Evolutionary conservation across 805 yeast species (phyloP).

Genomic region (Suhomyces vadensis): DNA sequence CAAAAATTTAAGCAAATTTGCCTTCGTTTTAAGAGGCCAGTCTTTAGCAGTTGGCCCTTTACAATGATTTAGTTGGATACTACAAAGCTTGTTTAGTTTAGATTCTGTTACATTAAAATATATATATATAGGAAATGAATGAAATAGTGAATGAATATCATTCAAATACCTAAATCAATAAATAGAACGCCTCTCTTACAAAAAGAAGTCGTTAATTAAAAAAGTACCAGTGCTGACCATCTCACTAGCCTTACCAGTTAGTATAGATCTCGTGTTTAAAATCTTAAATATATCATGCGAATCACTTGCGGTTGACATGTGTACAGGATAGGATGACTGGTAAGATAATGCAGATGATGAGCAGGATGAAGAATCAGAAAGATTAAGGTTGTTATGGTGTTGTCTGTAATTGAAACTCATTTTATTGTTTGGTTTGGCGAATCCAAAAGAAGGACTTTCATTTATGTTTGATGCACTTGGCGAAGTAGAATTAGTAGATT

Average conservation of each 20-base stretch:
- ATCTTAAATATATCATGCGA: conserved; percentile 32
- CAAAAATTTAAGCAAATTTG: neutral
- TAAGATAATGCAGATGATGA: conserved; percentile 3
- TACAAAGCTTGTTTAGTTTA: too few species aligned
- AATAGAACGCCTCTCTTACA: conserved; percentile 21
- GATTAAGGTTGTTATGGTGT: conserved; percentile 33
- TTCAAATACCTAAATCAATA: neutral
- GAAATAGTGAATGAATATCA: neutral
- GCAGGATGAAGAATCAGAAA: conserved; percentile 19
- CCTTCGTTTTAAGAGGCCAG: neutral
- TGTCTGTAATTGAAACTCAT: conserved; percentile 42
- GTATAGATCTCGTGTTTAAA: conserved; percentile 36
- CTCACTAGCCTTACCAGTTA: conserved; percentile 45
- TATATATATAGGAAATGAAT: neutral
- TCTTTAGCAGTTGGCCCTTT: too few species aligned
- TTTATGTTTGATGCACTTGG: conserved; percentile 9
- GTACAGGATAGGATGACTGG: conserved; percentile 3
- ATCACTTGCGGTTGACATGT: conserved; percentile 11
- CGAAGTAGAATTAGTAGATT: conserved; percentile 7
- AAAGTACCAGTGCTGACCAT: conserved; percentile 45
- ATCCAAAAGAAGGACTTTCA: conserved; percentile 3
- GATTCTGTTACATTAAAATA: neutral
- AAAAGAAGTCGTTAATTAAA: conserved; percentile 44
- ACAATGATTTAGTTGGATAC: too few species aligned
- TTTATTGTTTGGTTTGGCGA: conserved; percentile 17